Base-by-base conservation (phyloP, 306 rosid genomes). In the Parietaria judaica region DNA sequence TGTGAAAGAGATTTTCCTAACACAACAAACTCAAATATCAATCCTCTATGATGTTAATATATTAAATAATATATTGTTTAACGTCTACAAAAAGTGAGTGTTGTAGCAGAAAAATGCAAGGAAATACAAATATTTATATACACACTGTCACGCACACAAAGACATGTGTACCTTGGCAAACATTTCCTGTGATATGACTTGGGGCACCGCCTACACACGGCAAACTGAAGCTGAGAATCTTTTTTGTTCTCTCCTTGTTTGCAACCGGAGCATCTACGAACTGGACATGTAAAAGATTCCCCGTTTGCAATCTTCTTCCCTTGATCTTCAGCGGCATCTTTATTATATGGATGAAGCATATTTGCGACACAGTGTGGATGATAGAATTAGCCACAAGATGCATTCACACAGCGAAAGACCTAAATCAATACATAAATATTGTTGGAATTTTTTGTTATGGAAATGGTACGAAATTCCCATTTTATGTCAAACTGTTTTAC, bases 201-300 rank as follows among this genome's bases (percentile, higher is more conserved):
- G 51, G 99, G 96, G 70, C 99, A 92, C 34, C 99, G 99, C 81
- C 99, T 77, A 66, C 96, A 92, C 16, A 92, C 85, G 61, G 99
- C 94, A 82, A 92, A 86, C 64, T 81, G 94, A 36, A 82, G 52
- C 36, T 82, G 81, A 14, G 14, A 70, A 63, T 73, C 67, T 49
- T 77, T 70, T 72, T 80, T 88, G 68, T 88, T 75, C 78, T 92
- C 99, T 75, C 78, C 85, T 79, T 71, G 81, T 68, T 82, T 74
- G 80, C 99, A 88, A 65, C 74, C 76, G 51, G 60, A 74, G 81
- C 99, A 92, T 56, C 74, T 82, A 71, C 88, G 99, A 59, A 80
- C 75, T 15, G 95, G 99, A 61, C 99, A 92, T 3, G 82, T 79
- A 76, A 92, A 84, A 70, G 90, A 63, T 36, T 72, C 95, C 14